Conservation (phyloP, 345 rosid genomes). For the Noccaea caerulescens region DNA sequence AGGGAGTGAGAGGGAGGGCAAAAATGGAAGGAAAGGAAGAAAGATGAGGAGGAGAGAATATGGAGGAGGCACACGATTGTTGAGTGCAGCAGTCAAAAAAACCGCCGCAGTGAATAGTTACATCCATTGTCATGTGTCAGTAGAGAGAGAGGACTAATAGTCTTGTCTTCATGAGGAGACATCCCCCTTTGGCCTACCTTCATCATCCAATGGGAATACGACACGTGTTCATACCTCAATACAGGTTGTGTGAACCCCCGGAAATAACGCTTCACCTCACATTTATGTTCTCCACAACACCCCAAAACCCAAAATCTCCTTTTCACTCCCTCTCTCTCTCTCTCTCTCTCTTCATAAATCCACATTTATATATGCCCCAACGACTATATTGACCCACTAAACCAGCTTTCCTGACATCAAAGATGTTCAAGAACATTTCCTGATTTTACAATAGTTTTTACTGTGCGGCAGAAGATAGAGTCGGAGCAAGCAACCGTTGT, state of each 20-base stretch:
- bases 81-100: constrained; percentile 40
- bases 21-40: constrained; percentile 25
- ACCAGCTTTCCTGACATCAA: constrained; percentile 36
- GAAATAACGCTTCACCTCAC: constrained; percentile 44
- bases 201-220: not conserved
- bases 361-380: constrained; percentile 40
- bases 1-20: constrained; percentile 31
- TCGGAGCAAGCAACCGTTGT: constrained; percentile 20
- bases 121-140: constrained; percentile 44
- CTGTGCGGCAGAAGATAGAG: constrained; percentile 14
- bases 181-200: constrained; percentile 35
- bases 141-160: constrained; percentile 40
- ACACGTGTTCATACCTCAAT: constrained; percentile 12
- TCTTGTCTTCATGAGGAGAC: constrained; percentile 43
- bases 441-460: constrained; percentile 35
- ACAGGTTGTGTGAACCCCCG: constrained; percentile 42
- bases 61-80: constrained; percentile 39
- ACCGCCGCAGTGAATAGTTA: constrained; percentile 50
- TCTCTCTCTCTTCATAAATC: constrained; percentile 26
- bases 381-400: constrained; percentile 40
- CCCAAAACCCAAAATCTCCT: constrained; percentile 17
- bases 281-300: constrained; percentile 24
- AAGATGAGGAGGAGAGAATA: constrained; percentile 6
- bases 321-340: constrained; percentile 8
- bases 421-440: constrained; percentile 40